phyloP scores from a whole-genome alignment of 495 filamentous ascomycete species.

The Monascus purpureus region DNA sequence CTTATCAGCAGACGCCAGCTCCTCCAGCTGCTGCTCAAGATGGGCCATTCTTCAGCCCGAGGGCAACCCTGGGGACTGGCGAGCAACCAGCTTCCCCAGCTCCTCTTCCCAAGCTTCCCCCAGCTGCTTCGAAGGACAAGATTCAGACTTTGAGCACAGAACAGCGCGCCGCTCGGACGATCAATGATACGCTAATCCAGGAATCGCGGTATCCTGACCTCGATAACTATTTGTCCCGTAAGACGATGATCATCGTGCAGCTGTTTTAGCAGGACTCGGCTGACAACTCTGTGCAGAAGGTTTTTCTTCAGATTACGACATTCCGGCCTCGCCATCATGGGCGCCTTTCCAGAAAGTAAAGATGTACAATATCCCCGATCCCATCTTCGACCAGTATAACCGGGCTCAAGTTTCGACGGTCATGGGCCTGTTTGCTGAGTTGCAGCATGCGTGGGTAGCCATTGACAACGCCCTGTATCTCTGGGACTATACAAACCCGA shows the following conservation, averaged over 20 bases:
- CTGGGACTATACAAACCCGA: slow-evolving; percentile 88
- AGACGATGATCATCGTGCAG: slow-evolving; percentile 19
- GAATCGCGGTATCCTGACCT: slow-evolving; percentile 80
- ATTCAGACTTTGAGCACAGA: slow-evolving; percentile 44
- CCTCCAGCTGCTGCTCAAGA: slow-evolving; percentile 15
- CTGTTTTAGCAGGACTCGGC: slow-evolving; percentile 1
- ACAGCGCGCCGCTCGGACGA: slow-evolving; percentile 65
- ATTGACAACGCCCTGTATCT: slow-evolving; percentile 94
- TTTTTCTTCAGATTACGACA: slow-evolving; percentile 82
- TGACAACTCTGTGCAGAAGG: slow-evolving; percentile 39
- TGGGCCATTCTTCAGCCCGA: slow-evolving; percentile 12
- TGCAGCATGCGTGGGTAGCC: slow-evolving; percentile 88
- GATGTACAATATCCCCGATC: slow-evolving; percentile 75
- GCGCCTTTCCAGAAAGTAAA: slow-evolving; percentile 74
- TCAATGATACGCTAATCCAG: slow-evolving; percentile 59
- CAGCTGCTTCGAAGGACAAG: slow-evolving; percentile 20
- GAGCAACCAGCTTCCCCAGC: slow-evolving; percentile 9
- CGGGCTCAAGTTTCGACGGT: slow-evolving; percentile 63
- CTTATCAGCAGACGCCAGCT: slow-evolving; percentile 61
- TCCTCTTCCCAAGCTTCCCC: slow-evolving; percentile 23
- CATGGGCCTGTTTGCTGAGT: slow-evolving; percentile 85
- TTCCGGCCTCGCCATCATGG: slow-evolving; percentile 53
- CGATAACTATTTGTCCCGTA: slow-evolving; percentile 81
- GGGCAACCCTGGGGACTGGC: slow-evolving; percentile 12
- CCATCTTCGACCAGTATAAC: slow-evolving; percentile 83